Evolutionary conservation across 2,329 filamentous ascomycete species (phyloP), one percentile per base, ranked within the genome.

Genomic region (Chlorencoelia australis): DNA sequence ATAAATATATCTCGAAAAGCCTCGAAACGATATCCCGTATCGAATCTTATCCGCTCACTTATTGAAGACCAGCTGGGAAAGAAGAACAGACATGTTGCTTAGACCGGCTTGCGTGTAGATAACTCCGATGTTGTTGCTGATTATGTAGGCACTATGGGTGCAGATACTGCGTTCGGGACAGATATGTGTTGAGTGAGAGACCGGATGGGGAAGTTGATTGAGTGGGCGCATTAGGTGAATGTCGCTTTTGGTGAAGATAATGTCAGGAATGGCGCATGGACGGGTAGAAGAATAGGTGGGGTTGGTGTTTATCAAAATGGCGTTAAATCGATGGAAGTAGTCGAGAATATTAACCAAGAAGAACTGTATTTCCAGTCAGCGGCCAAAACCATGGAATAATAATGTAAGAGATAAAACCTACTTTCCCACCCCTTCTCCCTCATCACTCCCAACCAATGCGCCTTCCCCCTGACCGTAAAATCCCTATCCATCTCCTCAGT

Each of bases 381-480:
- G 22, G 22, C 10, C 6, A 5, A 20, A 19, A 9, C 11, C 5
- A 24, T n/a, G 28, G 4, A 21, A 24, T 22, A 4, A 8, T 17
- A 40, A 33, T 20, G 14, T 41, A 26, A 25, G 3, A 25, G 33
- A 33, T 17, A 16, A 32, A 48, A 62, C 68, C 61, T 61, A 80
- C 77, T 70, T 67, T 82, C 77, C 77, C 79, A 83, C n/a, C 66
- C 62, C 74, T 75, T 80, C 47, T 82, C 77, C 43, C 69, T 71
- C 79, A 82, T 82, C 27, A 83, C 75, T 24, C 76, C 73, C 7
- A 80, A 63, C 79, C 79, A 83, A 57, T 83, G 79, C 50, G 79
- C 58, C 30, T 64, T 64, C 3, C 79, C 78, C 44, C 73, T 67
- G n/a, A 82, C 74, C 3, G 75, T 80, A 50, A 73, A 69, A 33